Conservation (phyloP, 140 eudicot genomes). For the Oenanthe javanica region DNA sequence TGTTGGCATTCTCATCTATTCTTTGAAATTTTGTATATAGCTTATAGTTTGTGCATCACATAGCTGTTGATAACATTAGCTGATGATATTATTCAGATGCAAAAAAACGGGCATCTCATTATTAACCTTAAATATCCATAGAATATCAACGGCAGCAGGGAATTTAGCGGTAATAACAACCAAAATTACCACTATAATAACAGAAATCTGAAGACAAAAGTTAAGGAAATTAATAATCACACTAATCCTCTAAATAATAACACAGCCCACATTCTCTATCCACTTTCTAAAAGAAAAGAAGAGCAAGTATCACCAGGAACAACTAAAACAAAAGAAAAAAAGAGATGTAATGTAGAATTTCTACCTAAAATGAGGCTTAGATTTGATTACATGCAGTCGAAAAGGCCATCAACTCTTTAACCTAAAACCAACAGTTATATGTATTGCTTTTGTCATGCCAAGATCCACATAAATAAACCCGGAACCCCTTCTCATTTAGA, state of each 20-base stretch:
- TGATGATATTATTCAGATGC: too few relatives aligned
- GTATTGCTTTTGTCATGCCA: neutral
- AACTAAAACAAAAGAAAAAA: neutral
- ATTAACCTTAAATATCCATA: neutral
- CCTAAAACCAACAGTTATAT: neutral
- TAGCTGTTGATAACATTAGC: too few relatives aligned
- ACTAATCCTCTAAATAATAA: constrained; percentile 4
- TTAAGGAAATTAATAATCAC: neutral
- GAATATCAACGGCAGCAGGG: neutral
- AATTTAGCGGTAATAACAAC: neutral
- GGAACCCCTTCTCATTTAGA: constrained; percentile 19
- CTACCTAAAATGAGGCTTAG: constrained; percentile 10
- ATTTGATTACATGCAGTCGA: neutral
- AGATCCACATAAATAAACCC: neutral
- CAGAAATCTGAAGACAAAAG: neutral
- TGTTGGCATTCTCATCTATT: too few relatives aligned
- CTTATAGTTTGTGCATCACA: too few relatives aligned
- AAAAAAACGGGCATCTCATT: too few relatives aligned
- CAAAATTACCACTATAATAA: neutral
- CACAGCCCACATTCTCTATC: neutral
- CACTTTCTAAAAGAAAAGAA: constrained; percentile 6
- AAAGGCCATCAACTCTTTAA: neutral
- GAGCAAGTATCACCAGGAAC: constrained; percentile 7
- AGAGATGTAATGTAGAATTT: neutral
- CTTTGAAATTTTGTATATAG: too few relatives aligned